phyloP scores from a whole-genome alignment of 2,329 filamentous ascomycete genomes.

The Colletotrichum tropicale region DNA sequence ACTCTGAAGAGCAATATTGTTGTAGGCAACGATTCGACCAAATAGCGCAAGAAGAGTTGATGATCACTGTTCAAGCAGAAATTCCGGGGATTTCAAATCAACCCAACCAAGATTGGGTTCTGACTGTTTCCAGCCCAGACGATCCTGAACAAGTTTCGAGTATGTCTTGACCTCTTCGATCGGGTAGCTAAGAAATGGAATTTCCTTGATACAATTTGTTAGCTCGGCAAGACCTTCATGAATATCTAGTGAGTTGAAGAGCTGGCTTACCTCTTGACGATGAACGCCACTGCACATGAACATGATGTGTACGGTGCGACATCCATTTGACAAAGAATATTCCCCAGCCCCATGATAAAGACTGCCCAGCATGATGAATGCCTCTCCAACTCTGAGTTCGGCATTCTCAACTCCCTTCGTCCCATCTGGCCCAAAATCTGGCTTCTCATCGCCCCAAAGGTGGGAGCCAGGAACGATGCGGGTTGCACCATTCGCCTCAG shows the following conservation, averaged over 20 bases:
- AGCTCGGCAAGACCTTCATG: background rate
- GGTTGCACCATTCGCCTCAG: slow-evolving; percentile 38
- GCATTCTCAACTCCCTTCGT: slow-evolving; percentile 27
- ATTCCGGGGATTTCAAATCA: slow-evolving; percentile 40
- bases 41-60: background rate
- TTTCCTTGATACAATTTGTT: background rate
- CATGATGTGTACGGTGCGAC: slow-evolving; percentile 40
- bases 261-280: slow-evolving; percentile 31
- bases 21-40: accelerated
- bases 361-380: slow-evolving; percentile 41
- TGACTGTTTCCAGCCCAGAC: slow-evolving; percentile 42
- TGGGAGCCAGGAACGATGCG: slow-evolving; percentile 40
- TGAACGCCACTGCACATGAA: slow-evolving; percentile 42
- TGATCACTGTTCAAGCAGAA: background rate
- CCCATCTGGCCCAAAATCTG: slow-evolving; percentile 35
- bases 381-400: slow-evolving; percentile 37
- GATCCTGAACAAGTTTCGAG: slow-evolving; percentile 37
- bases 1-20: accelerated
- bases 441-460: slow-evolving; percentile 40
- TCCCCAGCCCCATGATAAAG: slow-evolving; percentile 39
- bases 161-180: slow-evolving; percentile 41
- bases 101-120: slow-evolving; percentile 45
- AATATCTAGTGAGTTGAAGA: background rate
- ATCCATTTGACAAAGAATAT: slow-evolving; percentile 30
- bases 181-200: slow-evolving; percentile 28